Base-by-base conservation (phyloP, 1,284 basidiomycete genomes). In the Irpex sp. region DNA sequence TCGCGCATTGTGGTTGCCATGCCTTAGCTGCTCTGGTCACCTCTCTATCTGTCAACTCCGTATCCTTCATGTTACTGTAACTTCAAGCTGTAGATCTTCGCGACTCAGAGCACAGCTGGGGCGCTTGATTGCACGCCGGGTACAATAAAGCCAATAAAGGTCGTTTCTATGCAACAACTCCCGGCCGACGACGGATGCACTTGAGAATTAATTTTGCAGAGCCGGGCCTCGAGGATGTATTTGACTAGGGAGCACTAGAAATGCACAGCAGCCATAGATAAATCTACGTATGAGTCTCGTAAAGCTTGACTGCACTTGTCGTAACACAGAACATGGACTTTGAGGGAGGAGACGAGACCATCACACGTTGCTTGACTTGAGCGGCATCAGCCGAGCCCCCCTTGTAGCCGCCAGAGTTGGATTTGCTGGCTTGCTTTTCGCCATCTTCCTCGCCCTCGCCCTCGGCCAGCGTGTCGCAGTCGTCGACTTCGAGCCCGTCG, bases 371-470 rank as follows among this genome's bases (percentile, higher is more conserved):
- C 9, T 21, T 11, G n/a, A 17, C 21, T 54, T 54, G 51, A 26
- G 13, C 65, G 70, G 66, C 62, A 66, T 64, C 44, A 51, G 55
- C 69, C 67, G 69, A 48, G 47, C 59, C 1, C 57, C 67, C 67
- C 67, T 68, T 70, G 67, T 66, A 54, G 61, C 62, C 65, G 67
- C 65, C 58, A 49, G 49, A 60, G 68, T 71, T 72, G 57, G 63
- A 67, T 64, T 69, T 67, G 51, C 57, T 66, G 67, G 66, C 69
- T 69, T 67, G 70, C 72, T 73, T 68, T 68, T 67, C 70, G 72
- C 73, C 54, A 56, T 56, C 54, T 56, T 21, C 74, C 73, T 74
- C 74, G 66, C 68, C 72, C 66, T 70, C 67, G 68, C 65, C 68
- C 64, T 63, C 65, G 65, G 64, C 62, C 58, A 57, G 64, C 66